Conservation (phyloP, 2,329 filamentous ascomycete genomes). For the Aspergillus fumigatiaffinis region DNA sequence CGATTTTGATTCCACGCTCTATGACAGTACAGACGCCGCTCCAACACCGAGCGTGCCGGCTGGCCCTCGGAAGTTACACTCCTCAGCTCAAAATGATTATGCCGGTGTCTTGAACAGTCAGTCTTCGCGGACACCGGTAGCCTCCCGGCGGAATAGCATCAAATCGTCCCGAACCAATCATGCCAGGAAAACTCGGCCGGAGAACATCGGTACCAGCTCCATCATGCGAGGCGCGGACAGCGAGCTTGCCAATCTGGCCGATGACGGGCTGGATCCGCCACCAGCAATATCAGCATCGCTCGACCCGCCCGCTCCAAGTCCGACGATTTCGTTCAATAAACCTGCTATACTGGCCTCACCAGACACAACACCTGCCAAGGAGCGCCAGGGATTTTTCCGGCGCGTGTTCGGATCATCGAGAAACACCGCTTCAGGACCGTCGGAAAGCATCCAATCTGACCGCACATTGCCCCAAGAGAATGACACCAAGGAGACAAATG, state of each 20-base stretch:
- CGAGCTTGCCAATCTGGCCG: constrained; percentile 23
- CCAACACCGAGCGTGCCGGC: constrained; percentile 80
- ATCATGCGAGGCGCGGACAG: constrained; percentile 29
- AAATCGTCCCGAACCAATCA: constrained; percentile 40
- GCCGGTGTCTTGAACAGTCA: constrained; percentile 17
- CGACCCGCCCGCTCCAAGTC: constrained; percentile 51
- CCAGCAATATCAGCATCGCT: constrained; percentile 42
- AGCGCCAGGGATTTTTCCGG: constrained; percentile 84
- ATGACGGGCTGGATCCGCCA: constrained; percentile 33
- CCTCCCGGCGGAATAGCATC: constrained; percentile 41
- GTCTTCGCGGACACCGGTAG: constrained; percentile 28
- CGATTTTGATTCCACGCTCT: constrained; percentile 22
- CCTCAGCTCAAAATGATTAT: constrained; percentile 38
- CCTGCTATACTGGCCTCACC: constrained; percentile 37
- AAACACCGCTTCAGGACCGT: constrained; percentile 35
- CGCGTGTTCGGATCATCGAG: constrained; percentile 81
- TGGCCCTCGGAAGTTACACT: constrained; percentile 62
- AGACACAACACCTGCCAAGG: constrained; percentile 52
- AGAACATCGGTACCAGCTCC: constrained; percentile 34
- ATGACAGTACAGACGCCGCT: constrained; percentile 67
- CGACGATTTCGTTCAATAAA: constrained; percentile 51
- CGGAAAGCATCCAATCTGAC: constrained; percentile 21
- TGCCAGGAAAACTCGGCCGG: constrained; percentile 34
- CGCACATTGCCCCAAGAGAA: constrained; percentile 20
- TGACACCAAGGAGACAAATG: constrained; percentile 21